Evolutionary conservation across 495 filamentous ascomycete species (phyloP), one percentile per base, ranked within the genome.

Genomic region (Lepidopterella palustris): DNA sequence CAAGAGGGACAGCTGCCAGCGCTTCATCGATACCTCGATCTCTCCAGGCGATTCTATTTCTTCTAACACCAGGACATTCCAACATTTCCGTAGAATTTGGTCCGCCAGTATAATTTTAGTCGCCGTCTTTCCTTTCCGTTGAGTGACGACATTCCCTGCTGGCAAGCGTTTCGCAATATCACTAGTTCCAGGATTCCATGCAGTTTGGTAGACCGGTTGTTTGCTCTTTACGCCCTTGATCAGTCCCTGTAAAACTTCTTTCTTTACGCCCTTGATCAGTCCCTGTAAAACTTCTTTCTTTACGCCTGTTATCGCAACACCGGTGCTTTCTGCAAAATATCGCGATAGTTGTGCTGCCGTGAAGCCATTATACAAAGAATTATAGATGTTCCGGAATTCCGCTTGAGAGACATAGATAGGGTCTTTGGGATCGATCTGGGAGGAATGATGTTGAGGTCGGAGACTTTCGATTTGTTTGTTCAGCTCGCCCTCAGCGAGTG

Each of bases 21-120:
- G 47, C 40, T 61, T 59, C 13, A 68, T 23, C 0, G 23, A n/a
- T 24, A 68, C 15, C 31, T 68, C 65, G 24, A 68, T 28, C 50
- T 64, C 61, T 26, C 65, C 65, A 2, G 58, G 55, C 31, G 61
- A 49, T 31, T 68, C 65, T 42, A 68, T 64, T 51, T 68, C 65
- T 25, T 68, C 65, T 15, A 68, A 40, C 31, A 64, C 9, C 11
- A 59, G 40, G 4, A 64, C 4, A 18, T 64, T 51, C 65, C 65
- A 68, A 2, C 26, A 23, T 15, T 42, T 35, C 42, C 65, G 39
- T 13, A 68, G 27, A 15, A 68, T 68, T 28, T 61, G 55, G 31
- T 68, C 58, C 18, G 50, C 56, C 0, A 68, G 45, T 5, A 60
- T 13, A 6, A 4, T 23, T 60, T 67, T 67, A 28, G 31, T 60